A percentile compares a stretch with the other conserved stretches of the same genome.
Conservation (phyloP, 176 grass and related monocot genomes). For the Lolium perenne region DNA sequence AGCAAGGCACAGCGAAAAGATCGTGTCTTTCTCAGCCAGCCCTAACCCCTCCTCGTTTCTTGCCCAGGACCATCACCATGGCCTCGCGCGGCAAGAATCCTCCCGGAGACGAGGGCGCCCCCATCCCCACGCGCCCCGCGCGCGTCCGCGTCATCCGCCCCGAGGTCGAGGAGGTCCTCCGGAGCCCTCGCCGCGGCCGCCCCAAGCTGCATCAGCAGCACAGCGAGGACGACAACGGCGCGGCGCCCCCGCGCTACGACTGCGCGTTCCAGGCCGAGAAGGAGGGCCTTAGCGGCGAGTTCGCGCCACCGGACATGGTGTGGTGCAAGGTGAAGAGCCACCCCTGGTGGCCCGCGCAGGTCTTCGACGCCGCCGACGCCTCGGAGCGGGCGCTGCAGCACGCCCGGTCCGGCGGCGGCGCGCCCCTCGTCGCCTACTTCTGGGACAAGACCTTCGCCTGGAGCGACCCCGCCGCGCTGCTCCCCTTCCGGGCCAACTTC, state of each 20-base stretch:
- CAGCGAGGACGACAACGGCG: neutral
- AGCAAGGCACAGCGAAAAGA: neutral
- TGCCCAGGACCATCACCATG: conserved; percentile 26
- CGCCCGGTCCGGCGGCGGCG: conserved; percentile 42
- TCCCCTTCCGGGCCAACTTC: conserved; percentile 67
- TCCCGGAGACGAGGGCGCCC: neutral
- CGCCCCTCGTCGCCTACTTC: conserved; percentile 75
- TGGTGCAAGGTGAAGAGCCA: conserved; percentile 90
- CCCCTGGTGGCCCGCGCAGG: conserved; percentile 92
- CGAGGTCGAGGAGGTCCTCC: conserved; percentile 52
- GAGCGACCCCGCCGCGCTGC: conserved; percentile 61
- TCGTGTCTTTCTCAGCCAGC: neutral
- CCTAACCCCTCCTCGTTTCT: conserved; percentile 9
- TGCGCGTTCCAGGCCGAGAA: conserved; percentile 56
- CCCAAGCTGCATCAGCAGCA: conserved; percentile 36
- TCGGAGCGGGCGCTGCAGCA: conserved; percentile 64
- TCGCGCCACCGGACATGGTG: conserved; percentile 56
- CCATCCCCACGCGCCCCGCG: conserved; percentile 20
- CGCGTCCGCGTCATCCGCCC: conserved; percentile 50
- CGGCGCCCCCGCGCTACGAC: conserved; percentile 34
- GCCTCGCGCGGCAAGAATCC: conserved; percentile 31
- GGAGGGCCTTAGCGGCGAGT: conserved; percentile 7
- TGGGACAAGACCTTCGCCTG: conserved; percentile 87
- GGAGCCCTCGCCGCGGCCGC: conserved; percentile 41
- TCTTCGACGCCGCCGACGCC: conserved; percentile 72